phyloP scores from a whole-genome alignment of 2,329 filamentous ascomycete genomes.

The Aspergillus fructus region DNA sequence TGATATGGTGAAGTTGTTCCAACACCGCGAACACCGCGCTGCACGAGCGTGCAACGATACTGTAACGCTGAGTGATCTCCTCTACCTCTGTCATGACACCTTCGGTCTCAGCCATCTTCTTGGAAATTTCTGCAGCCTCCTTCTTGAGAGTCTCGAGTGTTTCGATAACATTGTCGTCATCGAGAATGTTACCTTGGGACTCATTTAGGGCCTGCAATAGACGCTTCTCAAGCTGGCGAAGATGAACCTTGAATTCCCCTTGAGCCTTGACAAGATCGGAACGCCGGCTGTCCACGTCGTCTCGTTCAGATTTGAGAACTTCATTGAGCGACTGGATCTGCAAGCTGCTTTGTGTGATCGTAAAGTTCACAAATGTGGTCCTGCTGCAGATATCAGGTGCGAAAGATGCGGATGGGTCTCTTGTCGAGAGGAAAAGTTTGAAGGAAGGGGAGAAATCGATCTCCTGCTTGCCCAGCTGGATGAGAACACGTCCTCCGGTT shows the following conservation, averaged over 20 bases:
- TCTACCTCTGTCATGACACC: constrained; percentile 98
- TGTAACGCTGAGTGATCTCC: constrained; percentile 91
- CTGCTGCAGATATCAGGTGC: constrained; percentile 96
- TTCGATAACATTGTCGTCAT: constrained; percentile 97
- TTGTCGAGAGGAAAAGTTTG: constrained; percentile 89
- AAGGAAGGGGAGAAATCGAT: constrained; percentile 98
- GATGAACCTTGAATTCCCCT: constrained; percentile 98
- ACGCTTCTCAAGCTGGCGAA: constrained; percentile 91
- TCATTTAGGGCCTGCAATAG: constrained; percentile 94
- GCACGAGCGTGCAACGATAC: constrained; percentile 88
- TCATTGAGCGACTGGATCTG: constrained; percentile 98
- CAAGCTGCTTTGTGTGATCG: constrained; percentile 96
- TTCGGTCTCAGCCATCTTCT: constrained; percentile 94
- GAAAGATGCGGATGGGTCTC: constrained; percentile 94
- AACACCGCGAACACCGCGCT: constrained; percentile 96
- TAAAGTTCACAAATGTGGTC: constrained; percentile 99
- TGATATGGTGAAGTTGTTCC: constrained; percentile 95
- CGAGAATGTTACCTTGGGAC: constrained; percentile 94
- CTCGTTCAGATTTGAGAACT: constrained; percentile 93
- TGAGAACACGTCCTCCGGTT: constrained; percentile 94
- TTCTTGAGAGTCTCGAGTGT: constrained; percentile 97
- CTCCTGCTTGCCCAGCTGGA: constrained; percentile 97
- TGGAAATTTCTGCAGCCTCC: constrained; percentile 91
- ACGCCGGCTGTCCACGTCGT: constrained; percentile 92
- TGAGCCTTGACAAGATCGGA: constrained; percentile 98